These are phyloP conservation scores for Gastroboletus turbinatus DNA, from an alignment of 1,284 basidiomycete species.

Conservation along the genomic window DNA sequence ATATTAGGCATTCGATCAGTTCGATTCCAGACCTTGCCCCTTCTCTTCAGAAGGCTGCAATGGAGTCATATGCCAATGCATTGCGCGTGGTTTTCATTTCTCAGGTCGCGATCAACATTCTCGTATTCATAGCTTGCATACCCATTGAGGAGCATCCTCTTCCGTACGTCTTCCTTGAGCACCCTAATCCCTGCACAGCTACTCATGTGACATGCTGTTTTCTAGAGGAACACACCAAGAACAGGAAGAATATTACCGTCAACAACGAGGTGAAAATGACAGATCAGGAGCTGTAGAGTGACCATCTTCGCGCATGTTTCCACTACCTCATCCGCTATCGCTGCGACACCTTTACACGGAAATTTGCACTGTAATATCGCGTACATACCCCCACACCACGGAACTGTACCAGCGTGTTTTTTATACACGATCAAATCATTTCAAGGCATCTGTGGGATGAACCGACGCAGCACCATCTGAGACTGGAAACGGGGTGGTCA, in stretches of 20 bases:
- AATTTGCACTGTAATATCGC: constrained; percentile 33
- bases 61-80: constrained; percentile 81
- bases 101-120: constrained; percentile 61
- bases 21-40: constrained; percentile 76
- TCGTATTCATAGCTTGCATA: constrained; percentile 61
- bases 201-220: constrained; percentile 11
- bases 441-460: not conserved
- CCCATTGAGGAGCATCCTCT: constrained; percentile 75
- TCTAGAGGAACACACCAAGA: constrained; percentile 60
- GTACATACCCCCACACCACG: constrained; percentile 25
- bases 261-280: constrained; percentile 27
- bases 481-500: not conserved
- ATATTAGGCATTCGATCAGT: constrained; percentile 76
- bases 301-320: constrained; percentile 11
- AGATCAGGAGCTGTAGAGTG: constrained; percentile 19
- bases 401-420: constrained; percentile 26
- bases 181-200: constrained; percentile 16
- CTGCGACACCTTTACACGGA: constrained; percentile 27
- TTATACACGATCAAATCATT: constrained; percentile 15
- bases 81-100: constrained; percentile 86
- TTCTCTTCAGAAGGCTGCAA: constrained; percentile 62
- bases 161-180: constrained; percentile 50
- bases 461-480: not conserved
- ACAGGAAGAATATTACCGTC: constrained; percentile 54
- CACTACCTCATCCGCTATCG: constrained; percentile 9